These are phyloP conservation scores for Sugiyamaella japonica DNA, from an alignment of 1,139 yeast species.

Conservation along the genomic window DNA sequence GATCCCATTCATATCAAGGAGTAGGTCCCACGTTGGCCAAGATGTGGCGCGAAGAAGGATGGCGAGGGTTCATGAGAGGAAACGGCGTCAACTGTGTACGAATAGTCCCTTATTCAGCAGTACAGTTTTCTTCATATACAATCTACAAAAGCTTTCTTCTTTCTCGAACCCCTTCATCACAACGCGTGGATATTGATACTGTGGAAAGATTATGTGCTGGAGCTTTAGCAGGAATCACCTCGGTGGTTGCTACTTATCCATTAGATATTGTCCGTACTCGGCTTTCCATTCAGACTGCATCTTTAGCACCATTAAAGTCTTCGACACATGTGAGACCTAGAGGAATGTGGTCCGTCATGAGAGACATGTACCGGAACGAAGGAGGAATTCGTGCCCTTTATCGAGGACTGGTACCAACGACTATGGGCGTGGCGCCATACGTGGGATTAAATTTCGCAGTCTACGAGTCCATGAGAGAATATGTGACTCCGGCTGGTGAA, in stretches of 20 bases:
- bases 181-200: constrained; percentile 45
- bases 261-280: constrained; percentile 89
- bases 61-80: constrained; percentile 85
- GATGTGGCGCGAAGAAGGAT: constrained; percentile 88
- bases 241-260: constrained; percentile 87
- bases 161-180: constrained; percentile 17
- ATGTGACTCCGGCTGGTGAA: constrained; percentile 39
- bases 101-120: constrained; percentile 92
- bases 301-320: constrained; percentile 54
- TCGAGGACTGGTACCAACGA: constrained; percentile 84
- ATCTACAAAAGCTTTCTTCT: constrained; percentile 51
- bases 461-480: constrained; percentile 76
- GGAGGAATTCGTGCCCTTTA: constrained; percentile 82
- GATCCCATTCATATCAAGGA: constrained; percentile 64
- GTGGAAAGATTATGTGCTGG: constrained; percentile 73
- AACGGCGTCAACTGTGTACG: constrained; percentile 87
- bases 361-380: constrained; percentile 64
- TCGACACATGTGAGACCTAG: constrained; percentile 51
- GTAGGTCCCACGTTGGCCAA: constrained; percentile 70
- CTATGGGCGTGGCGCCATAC: constrained; percentile 93
- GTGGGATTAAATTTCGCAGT: constrained; percentile 91
- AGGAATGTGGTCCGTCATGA: constrained; percentile 61
- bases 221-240: constrained; percentile 74
- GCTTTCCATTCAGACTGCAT: constrained; percentile 85
- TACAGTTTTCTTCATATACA: constrained; percentile 87